Evolutionary conservation across 2,329 filamentous ascomycete species (phyloP), one percentile per base, ranked within the genome.

Genomic region (Penicillium sp.): DNA sequence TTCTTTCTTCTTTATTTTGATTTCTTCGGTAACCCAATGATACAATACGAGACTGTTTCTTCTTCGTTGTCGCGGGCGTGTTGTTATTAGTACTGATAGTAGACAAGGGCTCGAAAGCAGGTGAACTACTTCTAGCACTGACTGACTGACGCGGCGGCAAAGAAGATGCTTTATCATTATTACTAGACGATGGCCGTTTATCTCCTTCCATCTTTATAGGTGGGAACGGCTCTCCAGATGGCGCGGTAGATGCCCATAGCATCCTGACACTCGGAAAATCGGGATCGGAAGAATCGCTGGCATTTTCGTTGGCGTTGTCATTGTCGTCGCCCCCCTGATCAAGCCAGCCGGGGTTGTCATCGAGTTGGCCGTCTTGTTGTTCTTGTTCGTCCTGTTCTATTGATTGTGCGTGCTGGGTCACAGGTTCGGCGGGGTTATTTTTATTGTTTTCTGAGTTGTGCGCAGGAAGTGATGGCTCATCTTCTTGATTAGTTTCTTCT

Each of bases 201-300:
- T 40, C 28, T 4, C 14, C 14, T 45, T 54, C 52, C 18, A 23
- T 40, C 24, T 55, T 55, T n/a, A 55, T 55, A 11, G 52, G 57
- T 38, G 47, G 30, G 53, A 48, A 55, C 24, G 47, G 43, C 4
- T 47, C 38, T 33, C 55, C 61, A 2, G 59, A 47, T 33, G 57
- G 61, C 24, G 61, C 59, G 3, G 61, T 63, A 16, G 58, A 63
- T 20, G 55, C 42, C 45, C 57, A 57, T 24, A 59, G 26, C 14
- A 58, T 49, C 28, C 57, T 55, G 24, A 56, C 20, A 55, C 47
- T 40, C 24, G 46, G 57, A 45, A 52, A 50, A 23, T 55, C 48
- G 42, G 35, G 1, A 46, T 58, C 28, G 5, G 28, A 52, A 21
- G 47, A 28, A 21, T 50, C 50, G 23, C 26, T 46, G n/a, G 20